These are phyloP conservation scores for Elsinoe perseae DNA, from an alignment of 2,329 filamentous ascomycete species.

Conservation along the genomic window DNA sequence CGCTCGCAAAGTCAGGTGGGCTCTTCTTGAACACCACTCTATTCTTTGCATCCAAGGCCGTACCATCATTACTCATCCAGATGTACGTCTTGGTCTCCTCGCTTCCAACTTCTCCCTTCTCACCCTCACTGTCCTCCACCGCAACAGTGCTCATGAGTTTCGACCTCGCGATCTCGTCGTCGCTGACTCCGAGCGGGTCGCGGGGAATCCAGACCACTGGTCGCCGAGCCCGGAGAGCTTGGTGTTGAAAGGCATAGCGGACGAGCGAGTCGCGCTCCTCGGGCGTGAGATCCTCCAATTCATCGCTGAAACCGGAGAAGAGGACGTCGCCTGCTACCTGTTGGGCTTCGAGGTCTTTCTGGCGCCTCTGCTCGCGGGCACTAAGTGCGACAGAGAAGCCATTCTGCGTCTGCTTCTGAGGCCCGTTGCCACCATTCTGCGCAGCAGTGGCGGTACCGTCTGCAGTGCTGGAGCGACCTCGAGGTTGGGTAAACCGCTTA, in stretches of 20 bases:
- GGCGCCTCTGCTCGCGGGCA: not conserved
- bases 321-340: slow-evolving; percentile 66
- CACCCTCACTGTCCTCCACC: slow-evolving; percentile 18
- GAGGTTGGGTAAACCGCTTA: slow-evolving; percentile 10
- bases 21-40: slow-evolving; percentile 77
- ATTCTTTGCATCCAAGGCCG: slow-evolving; percentile 74
- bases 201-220: slow-evolving; percentile 91
- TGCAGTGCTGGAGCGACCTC: slow-evolving; percentile 2
- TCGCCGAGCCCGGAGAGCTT: slow-evolving; percentile 71
- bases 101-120: slow-evolving; percentile 19
- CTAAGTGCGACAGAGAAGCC: slow-evolving; percentile 6
- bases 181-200: slow-evolving; percentile 81
- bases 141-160: slow-evolving; percentile 61
- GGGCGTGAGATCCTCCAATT: slow-evolving; percentile 87
- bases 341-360: slow-evolving; percentile 61
- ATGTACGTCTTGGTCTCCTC: slow-evolving; percentile 43
- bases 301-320: slow-evolving; percentile 81
- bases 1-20: slow-evolving; percentile 62
- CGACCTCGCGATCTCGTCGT: slow-evolving; percentile 80
- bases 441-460: not conserved
- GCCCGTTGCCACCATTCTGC: not conserved
- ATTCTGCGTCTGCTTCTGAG: not conserved
- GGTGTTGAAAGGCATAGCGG: slow-evolving; percentile 82
- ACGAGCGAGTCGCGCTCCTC: slow-evolving; percentile 81
- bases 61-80: slow-evolving; percentile 91